Evolutionary conservation across 805 yeast species (phyloP).

Genomic region (Starmerella bombicola): DNA sequence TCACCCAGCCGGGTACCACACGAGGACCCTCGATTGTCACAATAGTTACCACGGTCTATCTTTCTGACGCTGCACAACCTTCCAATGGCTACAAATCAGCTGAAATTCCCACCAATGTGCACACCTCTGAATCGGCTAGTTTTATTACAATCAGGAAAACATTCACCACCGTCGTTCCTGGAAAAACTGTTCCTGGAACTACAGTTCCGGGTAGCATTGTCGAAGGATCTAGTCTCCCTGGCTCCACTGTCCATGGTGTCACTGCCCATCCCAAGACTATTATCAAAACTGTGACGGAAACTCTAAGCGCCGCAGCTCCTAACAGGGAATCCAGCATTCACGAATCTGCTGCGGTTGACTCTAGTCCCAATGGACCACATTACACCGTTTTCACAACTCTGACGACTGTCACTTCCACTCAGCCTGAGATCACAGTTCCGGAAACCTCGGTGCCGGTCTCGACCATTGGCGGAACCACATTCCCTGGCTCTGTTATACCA

Average conservation of each 20-base stretch:
- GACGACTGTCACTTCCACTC: slow-evolving; percentile 7
- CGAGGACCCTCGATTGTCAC: slow-evolving; percentile 8
- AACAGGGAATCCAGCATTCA: too few relatives aligned
- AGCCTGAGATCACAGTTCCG: slow-evolving; percentile 22
- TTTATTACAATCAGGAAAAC: too few relatives aligned
- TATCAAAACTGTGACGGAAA: slow-evolving; percentile 8
- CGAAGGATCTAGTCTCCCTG: slow-evolving; percentile 6
- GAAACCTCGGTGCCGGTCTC: slow-evolving; percentile 12
- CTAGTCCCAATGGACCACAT: too few relatives aligned
- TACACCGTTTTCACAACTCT: slow-evolving; percentile 1
- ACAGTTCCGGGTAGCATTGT: slow-evolving; percentile 1
- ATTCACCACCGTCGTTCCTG: too few relatives aligned
- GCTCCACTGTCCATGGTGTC: slow-evolving; percentile 2
- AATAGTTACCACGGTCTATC: slow-evolving; percentile 6
- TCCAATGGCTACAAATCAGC: background rate
- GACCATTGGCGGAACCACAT: slow-evolving; percentile 8
- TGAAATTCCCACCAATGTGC: too few relatives aligned
- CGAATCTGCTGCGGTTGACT: too few relatives aligned
- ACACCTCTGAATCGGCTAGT: too few relatives aligned
- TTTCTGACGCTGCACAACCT: background rate
- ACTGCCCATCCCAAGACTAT: slow-evolving; percentile 13
- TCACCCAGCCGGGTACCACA: slow-evolving; percentile 8
- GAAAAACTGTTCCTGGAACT: background rate
- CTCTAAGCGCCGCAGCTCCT: too few relatives aligned
- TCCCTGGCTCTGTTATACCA: slow-evolving; percentile 21